Evolutionary conservation across 2,329 filamentous ascomycete species (phyloP).

Genomic region (Colletotrichum aenigma): DNA sequence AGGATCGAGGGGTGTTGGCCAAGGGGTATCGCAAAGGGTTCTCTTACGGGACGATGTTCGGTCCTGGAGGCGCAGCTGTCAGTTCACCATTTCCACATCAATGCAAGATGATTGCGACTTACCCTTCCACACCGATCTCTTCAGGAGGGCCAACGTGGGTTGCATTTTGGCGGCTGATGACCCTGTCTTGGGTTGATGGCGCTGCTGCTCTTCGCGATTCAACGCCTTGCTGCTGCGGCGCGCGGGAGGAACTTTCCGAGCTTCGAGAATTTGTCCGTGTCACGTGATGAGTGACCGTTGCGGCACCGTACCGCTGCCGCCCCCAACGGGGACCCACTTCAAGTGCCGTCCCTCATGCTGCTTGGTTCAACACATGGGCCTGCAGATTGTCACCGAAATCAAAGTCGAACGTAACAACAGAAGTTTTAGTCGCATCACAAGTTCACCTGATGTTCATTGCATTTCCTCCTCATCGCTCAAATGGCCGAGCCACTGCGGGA

Average conservation of each 20-base stretch:
- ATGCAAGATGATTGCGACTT: conserved; percentile 24
- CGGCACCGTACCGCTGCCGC: neutral
- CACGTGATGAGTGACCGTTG: neutral
- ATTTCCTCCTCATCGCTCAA: neutral
- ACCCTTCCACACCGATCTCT: conserved; percentile 92
- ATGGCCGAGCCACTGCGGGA: neutral
- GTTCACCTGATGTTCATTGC: neutral
- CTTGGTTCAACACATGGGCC: neutral
- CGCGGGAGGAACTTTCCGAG: conserved; percentile 18
- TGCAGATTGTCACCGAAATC: neutral
- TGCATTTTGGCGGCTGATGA: conserved; percentile 57
- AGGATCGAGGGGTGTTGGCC: conserved; percentile 27
- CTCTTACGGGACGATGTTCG: conserved; percentile 59
- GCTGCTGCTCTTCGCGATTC: neutral
- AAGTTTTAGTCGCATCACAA: neutral
- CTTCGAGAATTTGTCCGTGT: conserved; percentile 4
- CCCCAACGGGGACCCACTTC: neutral
- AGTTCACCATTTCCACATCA: neutral
- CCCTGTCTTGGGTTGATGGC: neutral
- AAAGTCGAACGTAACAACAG: neutral
- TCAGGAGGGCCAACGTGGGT: conserved; percentile 69
- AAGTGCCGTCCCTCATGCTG: neutral
- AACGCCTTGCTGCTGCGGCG: neutral
- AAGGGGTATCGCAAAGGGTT: neutral
- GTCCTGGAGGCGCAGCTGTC: conserved; percentile 38